phyloP scores from a whole-genome alignment of 768 basidiomycete genomes.

The Phaeotremella skinneri region DNA sequence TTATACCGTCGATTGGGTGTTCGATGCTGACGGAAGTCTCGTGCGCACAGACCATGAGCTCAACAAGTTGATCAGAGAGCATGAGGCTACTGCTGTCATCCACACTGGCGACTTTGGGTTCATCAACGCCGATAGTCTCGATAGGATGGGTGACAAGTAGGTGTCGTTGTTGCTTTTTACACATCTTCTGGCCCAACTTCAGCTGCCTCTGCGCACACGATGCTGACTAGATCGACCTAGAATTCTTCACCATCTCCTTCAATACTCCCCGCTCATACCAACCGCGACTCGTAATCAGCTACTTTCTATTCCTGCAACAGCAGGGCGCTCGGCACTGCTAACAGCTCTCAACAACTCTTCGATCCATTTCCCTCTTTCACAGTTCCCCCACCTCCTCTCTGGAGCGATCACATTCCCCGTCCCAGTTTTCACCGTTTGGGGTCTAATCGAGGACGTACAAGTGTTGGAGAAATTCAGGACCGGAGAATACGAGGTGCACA shows the following conservation, averaged over 20 bases:
- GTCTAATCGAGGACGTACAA: slow-evolving; percentile 91
- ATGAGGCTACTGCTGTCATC: slow-evolving; percentile 85
- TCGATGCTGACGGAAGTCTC: slow-evolving; percentile 9
- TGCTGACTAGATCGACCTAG: slow-evolving; percentile 36
- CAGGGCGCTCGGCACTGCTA: slow-evolving; percentile 61
- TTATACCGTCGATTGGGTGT: slow-evolving; percentile 57
- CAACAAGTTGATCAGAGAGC: slow-evolving; percentile 84
- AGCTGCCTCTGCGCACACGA: neutral
- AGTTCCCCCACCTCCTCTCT: slow-evolving; percentile 86
- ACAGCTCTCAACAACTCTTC: slow-evolving; percentile 69
- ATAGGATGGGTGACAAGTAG: slow-evolving; percentile 83
- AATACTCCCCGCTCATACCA: slow-evolving; percentile 92
- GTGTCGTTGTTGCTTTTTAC: slow-evolving; percentile 15
- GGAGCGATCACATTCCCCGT: slow-evolving; percentile 87
- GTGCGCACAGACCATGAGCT: slow-evolving; percentile 64
- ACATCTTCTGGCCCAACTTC: neutral
- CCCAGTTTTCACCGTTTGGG: slow-evolving; percentile 95
- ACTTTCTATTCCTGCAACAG: slow-evolving; percentile 54
- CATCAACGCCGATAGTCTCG: slow-evolving; percentile 77
- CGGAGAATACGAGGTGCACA: slow-evolving; percentile 76
- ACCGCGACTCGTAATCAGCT: slow-evolving; percentile 76
- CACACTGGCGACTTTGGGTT: slow-evolving; percentile 99
- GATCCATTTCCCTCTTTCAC: slow-evolving; percentile 71
- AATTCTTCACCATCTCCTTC: slow-evolving; percentile 89
- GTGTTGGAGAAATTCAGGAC: slow-evolving; percentile 90